Evolutionary conservation across 2,329 filamentous ascomycete genomes (phyloP).

Genomic region (Penicillium sp.): DNA sequence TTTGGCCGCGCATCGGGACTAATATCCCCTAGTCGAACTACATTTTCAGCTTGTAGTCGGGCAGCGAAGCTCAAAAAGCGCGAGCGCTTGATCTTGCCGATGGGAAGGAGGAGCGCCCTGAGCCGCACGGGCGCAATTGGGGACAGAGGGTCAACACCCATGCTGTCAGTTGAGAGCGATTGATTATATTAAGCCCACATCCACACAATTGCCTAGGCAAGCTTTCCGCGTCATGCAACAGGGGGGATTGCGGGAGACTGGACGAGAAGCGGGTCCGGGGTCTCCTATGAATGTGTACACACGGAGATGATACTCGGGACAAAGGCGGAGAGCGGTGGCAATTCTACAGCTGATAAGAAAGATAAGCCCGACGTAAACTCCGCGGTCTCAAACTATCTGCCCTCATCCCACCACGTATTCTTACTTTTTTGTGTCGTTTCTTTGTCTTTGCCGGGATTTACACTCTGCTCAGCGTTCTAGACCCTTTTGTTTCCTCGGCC

Average conservation of each 20-base stretch:
- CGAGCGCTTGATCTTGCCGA: slow-evolving; percentile 79
- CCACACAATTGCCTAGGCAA: slow-evolving; percentile 20
- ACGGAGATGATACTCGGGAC: background rate
- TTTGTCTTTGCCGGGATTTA: background rate
- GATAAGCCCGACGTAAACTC: slow-evolving; percentile 15
- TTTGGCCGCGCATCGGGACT: slow-evolving; percentile 80
- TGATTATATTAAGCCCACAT: slow-evolving; percentile 35
- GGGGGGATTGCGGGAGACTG: background rate
- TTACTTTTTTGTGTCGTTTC: background rate
- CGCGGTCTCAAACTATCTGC: slow-evolving; percentile 15
- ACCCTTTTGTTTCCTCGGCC: background rate
- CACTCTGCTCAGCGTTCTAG: background rate
- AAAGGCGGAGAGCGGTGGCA: background rate
- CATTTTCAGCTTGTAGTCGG: slow-evolving; percentile 72
- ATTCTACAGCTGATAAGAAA: slow-evolving; percentile 24
- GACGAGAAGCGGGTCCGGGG: background rate
- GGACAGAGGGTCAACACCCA: slow-evolving; percentile 85
- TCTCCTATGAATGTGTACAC: background rate
- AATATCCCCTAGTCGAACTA: slow-evolving; percentile 81
- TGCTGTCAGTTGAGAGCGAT: slow-evolving; percentile 54
- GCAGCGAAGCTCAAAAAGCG: slow-evolving; percentile 77
- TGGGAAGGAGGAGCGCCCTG: slow-evolving; percentile 78
- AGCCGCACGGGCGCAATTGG: slow-evolving; percentile 89
- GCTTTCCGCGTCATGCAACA: slow-evolving; percentile 24
- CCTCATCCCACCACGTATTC: background rate